Evolutionary conservation across 768 basidiomycete genomes (phyloP), one percentile per base, ranked within the genome.

Genomic region (Mycena floridula): DNA sequence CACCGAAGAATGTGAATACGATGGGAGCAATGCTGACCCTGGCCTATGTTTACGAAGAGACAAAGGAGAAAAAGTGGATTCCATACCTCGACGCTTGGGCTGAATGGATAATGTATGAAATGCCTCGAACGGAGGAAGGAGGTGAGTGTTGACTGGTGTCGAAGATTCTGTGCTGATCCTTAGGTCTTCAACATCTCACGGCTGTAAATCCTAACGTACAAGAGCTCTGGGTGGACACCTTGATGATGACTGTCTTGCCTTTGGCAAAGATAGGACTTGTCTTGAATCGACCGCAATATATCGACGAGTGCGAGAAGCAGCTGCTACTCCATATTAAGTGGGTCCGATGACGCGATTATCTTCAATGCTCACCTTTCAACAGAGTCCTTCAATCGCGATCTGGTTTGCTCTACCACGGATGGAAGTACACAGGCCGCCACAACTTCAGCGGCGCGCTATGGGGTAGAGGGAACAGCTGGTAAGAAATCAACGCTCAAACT

Each of bases 401-500:
- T 9, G 22, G 11, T 26, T 37, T 7, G 4, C 24, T 38, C 12
- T n/a, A 12, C n/a, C n/a, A 35, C 71, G 69, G 69, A 7, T 73
- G 70, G 69, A 69, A 65, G 6, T 74, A 72, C 41, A 65, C 67
- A 30, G 70, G 70, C 2, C 59, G 69, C 13, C 70, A 73, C 51
- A 68, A 73, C 47, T 74, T 72, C 44, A 70, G 65, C 8, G 56
- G 59, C 25, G 74, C 74, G 8, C 63, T 63, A 27, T 78, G 77
- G 77, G 76, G 71, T 7, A 59, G 77, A 44, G 77, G 77, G 24
- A 79, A 77, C 54, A 75, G 73, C 51, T 80, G 77, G 74, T n/a
- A n/a, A n/a, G n/a, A n/a, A n/a, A n/a, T n/a, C n/a, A n/a, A n/a
- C n/a, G n/a, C n/a, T n/a, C n/a, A n/a, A n/a, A n/a, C n/a, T n/a